Percentiles rank a stretch among this genome's conserved stretches.
These are phyloP conservation scores for Chenopodium quinoa DNA, from an alignment of 148 eudicot genomes.

Conservation along the genomic window DNA sequence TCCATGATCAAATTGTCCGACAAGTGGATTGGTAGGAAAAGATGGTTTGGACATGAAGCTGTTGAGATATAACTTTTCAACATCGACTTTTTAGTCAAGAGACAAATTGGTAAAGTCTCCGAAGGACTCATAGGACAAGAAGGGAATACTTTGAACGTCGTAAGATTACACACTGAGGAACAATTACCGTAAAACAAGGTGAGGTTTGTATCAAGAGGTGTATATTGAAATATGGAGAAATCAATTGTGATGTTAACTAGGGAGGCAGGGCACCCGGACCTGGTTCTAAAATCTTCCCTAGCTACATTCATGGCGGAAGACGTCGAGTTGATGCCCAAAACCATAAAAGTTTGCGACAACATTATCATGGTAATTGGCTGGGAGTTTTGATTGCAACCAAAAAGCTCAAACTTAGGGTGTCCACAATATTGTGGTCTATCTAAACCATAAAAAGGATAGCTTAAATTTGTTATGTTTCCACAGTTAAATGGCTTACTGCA, in stretches of 20 bases:
- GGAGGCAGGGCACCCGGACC: constrained; percentile 20
- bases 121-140: constrained; percentile 18
- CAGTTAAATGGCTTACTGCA: constrained; percentile 29
- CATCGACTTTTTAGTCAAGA: constrained; percentile 25
- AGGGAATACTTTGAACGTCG: background rate
- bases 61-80: constrained; percentile 10
- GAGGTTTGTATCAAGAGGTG: constrained; percentile 2
- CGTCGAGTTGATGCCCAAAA: background rate
- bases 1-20: background rate
- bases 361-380: background rate
- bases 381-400: constrained; percentile 12
- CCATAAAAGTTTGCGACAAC: constrained; percentile 4
- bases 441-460: constrained; percentile 25
- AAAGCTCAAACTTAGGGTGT: constrained; percentile 29
- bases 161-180: constrained; percentile 5
- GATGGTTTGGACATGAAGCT: constrained; percentile 4
- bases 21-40: constrained; percentile 18
- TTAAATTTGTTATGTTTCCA: constrained; percentile 25
- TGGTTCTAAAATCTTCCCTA: constrained; percentile 11
- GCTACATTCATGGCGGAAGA: constrained; percentile 8
- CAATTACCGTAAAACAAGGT: constrained; percentile 26
- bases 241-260: constrained; percentile 13
- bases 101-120: constrained; percentile 18
- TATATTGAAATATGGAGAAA: constrained; percentile 18
- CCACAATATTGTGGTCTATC: constrained; percentile 27